Evolutionary conservation across 164 flowering plant species (phyloP), one percentile per base, ranked within the genome.

Genomic region (Aristolochia contorta): DNA sequence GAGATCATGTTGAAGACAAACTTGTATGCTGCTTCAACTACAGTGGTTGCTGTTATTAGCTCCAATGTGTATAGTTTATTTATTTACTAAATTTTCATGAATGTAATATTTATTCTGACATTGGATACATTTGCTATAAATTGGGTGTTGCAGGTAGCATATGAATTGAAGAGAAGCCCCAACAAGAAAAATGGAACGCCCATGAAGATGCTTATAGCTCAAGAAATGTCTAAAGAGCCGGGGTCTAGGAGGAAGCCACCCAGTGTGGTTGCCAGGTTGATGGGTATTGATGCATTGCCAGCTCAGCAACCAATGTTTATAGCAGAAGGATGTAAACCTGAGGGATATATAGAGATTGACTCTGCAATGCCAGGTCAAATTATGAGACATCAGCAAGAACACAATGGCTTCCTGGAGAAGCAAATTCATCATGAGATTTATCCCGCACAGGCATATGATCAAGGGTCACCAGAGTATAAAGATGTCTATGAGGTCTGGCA

Each of bases 241-340:
- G 84, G 79, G 54, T 70, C 79, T 62, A 85, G 72, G 66, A 77
- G 72, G 50, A 82, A 74, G 52, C 79, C 94, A 19, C 89, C 96
- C 52, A 82, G 72, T 79, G 75, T 93, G 61, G 93, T 93, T 72
- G 99, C 99, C 43, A 90, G 80, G 77, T 74, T 93, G 73, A 93
- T 93, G 99, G 99, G 99, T 19, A 91, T 93, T 66, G 99, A 93
- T 71, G 65, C 85, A 23, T 77, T 88, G 49, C 97, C 99, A 23
- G 74, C 33, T 15, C 78, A 63, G 66, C 75, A 80, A 51, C 74
- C 73, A 48, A 70, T 67, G 64, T 65, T 70, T 56, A 67, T 74
- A 57, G 37, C 71, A 4, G 73, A 72, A 57, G 75, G 77, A 76
- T 77, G 67, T 65, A 67, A 57, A 25, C 68, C 79, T 51, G 77